Base-by-base conservation (phyloP, 2,329 filamentous ascomycete species). In the Dissoconium aciculare region DNA sequence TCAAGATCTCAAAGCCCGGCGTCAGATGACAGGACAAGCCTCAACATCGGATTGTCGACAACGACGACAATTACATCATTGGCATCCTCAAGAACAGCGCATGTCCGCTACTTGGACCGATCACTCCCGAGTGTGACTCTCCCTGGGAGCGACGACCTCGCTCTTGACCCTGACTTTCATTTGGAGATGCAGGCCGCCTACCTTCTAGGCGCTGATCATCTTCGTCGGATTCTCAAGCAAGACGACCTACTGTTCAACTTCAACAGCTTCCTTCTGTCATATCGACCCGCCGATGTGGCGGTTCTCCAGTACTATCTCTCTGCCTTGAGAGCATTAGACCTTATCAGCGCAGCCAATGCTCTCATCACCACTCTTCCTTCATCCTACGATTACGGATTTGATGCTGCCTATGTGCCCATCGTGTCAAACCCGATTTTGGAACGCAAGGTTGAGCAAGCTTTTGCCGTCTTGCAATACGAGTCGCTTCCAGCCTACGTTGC, bases 401-500 rank as follows among this genome's bases (percentile, higher is more conserved):
- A 23, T n/a, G 8, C 8, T 23, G 8, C 19, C 8, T 8, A 8
- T n/a, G 19, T 23, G 19, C 8, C 19, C 8, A n/a, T 8, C 8
- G 79, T 78, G 44, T 52, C 55, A 3, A 56, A 65, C 1, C 54
- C 83, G 21, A 60, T 74, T 43, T 63, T 67, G 33, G 74, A 74
- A 41, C 71, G 74, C 0, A 56, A 64, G 11, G 58, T 23, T 8
- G 8, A 23, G 8, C 19, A 68, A 37, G 73, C 75, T 1, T 78
- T 84, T 34, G 64, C 73, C 16, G 57, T 64, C 0, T 55, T 84
- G 5, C 70, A 72, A 1, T 59, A 63, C 14, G 71, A 83, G 15
- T 77, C 82, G 33, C 52, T 84, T 2, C 75, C 78, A 4, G 75
- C 75, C 0, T 84, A 74, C 46, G 69, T 84, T 36, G 73, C 76